These are phyloP conservation scores for Hypoxylon fuscum DNA, from an alignment of 495 filamentous ascomycete species.

Conservation along the genomic window DNA sequence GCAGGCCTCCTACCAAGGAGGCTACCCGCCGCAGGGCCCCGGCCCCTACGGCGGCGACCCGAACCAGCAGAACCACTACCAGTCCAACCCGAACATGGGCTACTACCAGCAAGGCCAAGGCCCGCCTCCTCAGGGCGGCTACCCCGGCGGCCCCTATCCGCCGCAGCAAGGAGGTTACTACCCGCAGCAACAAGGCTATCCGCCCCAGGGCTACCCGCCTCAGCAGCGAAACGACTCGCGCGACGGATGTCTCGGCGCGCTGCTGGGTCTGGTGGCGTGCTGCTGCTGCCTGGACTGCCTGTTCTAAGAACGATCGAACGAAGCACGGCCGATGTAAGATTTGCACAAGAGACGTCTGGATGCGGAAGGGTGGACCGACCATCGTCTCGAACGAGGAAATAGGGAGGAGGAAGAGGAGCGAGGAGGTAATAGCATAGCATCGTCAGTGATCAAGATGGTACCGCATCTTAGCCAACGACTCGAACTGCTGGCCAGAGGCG, in stretches of 20 bases:
- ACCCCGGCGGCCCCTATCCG: conserved; percentile 20
- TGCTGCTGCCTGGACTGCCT: conserved; percentile 61
- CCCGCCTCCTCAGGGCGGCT: conserved; percentile 14
- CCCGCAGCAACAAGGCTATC: conserved; percentile 32
- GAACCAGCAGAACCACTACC: conserved; percentile 45
- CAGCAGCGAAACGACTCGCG: conserved; percentile 29
- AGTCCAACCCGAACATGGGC: conserved; percentile 51
- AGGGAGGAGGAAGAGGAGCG: not conserved
- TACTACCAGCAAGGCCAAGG: conserved; percentile 53
- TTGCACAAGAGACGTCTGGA: not conserved
- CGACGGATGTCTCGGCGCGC: conserved; percentile 46
- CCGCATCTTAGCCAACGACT: too few species aligned
- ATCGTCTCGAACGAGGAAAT: not conserved
- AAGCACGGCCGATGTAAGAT: not conserved
- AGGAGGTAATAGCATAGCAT: too few species aligned
- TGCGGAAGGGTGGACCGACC: not conserved
- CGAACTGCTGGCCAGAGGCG: too few species aligned
- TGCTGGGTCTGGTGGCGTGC: conserved; percentile 54
- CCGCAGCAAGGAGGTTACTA: conserved; percentile 37
- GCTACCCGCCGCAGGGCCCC: conserved; percentile 34
- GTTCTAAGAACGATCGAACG: conserved; percentile 44
- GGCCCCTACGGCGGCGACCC: conserved; percentile 31
- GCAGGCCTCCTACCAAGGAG: conserved; percentile 43
- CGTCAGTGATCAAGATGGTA: too few species aligned
- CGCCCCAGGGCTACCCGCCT: conserved; percentile 30